A percentile compares a stretch with the other conserved stretches of the same genome.
These are phyloP conservation scores for Alternaria gaisen DNA, from an alignment of 2,329 filamentous ascomycete genomes.

Conservation along the genomic window DNA sequence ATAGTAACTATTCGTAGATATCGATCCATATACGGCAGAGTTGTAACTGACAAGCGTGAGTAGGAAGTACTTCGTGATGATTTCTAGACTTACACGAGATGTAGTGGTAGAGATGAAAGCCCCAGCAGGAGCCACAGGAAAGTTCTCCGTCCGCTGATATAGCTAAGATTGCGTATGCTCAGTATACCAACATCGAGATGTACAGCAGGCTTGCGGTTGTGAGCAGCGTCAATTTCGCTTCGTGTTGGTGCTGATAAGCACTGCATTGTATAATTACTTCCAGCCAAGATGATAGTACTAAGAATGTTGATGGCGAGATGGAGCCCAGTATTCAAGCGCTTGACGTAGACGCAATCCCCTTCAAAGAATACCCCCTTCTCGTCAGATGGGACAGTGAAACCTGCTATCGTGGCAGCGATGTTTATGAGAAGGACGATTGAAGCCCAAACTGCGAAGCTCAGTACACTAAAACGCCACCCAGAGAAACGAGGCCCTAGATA, in stretches of 20 bases:
- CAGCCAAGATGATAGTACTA: neutral
- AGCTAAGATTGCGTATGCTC: slow-evolving; percentile 26
- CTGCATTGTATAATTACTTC: slow-evolving; percentile 55
- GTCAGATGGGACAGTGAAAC: neutral
- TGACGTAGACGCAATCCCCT: no score
- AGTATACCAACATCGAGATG: slow-evolving; percentile 34
- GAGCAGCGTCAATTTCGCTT: slow-evolving; percentile 59
- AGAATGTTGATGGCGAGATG: neutral
- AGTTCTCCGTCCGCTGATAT: slow-evolving; percentile 1
- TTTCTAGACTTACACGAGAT: slow-evolving; percentile 20
- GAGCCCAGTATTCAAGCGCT: neutral
- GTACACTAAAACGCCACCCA: slow-evolving; percentile 27
- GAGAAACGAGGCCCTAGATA: slow-evolving; percentile 14
- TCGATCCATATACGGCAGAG: slow-evolving; percentile 33
- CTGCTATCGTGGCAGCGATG: neutral
- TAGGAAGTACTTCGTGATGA: neutral
- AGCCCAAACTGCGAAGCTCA: slow-evolving; percentile 19
- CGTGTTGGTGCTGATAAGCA: slow-evolving; percentile 61
- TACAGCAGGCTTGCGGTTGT: slow-evolving; percentile 41
- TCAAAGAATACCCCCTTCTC: no score
- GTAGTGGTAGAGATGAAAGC: slow-evolving; percentile 29
- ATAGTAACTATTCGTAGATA: slow-evolving; percentile 25
- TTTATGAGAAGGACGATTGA: slow-evolving; percentile 9
- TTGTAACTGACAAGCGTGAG: slow-evolving; percentile 31
- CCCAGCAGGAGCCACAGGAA: slow-evolving; percentile 24